Base-by-base conservation (phyloP, 768 basidiomycete species). In the button mushroom (Agaricus bisporus) region DNA sequence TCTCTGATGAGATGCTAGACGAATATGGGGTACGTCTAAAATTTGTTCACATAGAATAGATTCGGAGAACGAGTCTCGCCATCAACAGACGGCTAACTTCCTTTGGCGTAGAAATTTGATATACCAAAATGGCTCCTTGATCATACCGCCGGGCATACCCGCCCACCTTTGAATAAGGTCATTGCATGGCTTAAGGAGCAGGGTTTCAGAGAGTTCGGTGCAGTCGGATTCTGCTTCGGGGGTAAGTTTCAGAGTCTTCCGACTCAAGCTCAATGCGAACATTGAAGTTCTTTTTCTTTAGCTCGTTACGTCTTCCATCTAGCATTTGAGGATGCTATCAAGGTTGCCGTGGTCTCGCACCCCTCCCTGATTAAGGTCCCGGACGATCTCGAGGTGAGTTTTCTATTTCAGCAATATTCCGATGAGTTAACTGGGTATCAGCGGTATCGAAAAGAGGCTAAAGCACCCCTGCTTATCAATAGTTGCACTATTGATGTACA, bases 211-310 rank as follows among this genome's bases (percentile, higher is more conserved):
- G 64, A 63, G 8, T 76, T 90, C 52, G 85, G 70, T 0, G 80
- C 82, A 0, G 76, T 77, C 3, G 86, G 85, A 2, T 89, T 82
- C 70, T 91, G 88, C 70, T 83, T 78, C 50, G 84, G 85, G 55
- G 86, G 81, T 76, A 56, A 53, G 72, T 62, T 48, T 10, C 18
- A 7, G 32, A 11, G 8, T 32, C 2, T 11, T 32, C 8, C 7
- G 2, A 7, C 3, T 11, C 8, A 32, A 32, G 32, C 8, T 32
- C 32, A 11, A 32, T 4, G 2, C 15, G 29, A 11, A 11, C 26
- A 39, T 4, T 5, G 22, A 6, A 14, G 5, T 12, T n/a, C 26
- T 12, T 15, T 15, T 28, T 14, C 15, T 29, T 1, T 55, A 81
- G 80, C 66, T 14, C 80, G 82, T 43, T 80, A 80, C 49, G 74